A percentile compares a stretch with the other conserved stretches of the same genome.
Evolutionary conservation across 306 rosid species (phyloP).

Genomic region (Nissolia schottii): DNA sequence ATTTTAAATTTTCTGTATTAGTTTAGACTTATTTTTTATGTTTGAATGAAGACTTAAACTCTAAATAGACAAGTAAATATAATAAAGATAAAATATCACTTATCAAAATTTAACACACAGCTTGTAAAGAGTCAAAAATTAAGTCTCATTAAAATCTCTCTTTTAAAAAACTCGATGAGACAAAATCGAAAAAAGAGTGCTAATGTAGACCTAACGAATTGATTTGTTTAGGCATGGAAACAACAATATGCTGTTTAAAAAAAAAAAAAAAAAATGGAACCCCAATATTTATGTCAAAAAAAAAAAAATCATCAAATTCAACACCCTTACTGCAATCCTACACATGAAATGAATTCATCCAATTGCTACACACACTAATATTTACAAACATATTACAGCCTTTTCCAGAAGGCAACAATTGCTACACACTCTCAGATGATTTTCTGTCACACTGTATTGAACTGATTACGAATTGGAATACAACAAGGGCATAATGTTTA

Average conservation of each 20-base stretch:
- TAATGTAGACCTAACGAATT: not conserved
- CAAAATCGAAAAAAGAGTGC: too few species aligned
- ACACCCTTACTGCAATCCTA: not conserved
- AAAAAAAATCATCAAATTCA: not conserved
- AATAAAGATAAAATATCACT: too few species aligned
- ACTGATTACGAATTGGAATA: not conserved
- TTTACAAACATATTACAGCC: not conserved
- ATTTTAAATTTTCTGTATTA: not conserved
- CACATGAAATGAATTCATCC: conserved; percentile 1
- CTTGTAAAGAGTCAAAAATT: too few species aligned
- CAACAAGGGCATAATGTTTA: not conserved
- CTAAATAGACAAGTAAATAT: too few species aligned
- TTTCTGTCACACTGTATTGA: not conserved
- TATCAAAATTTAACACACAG: too few species aligned
- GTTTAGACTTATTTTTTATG: too few species aligned
- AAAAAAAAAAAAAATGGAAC: too few species aligned
- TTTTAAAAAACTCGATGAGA: too few species aligned
- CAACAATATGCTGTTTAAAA: not conserved
- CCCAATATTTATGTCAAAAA: too few species aligned
- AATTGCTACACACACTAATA: not conserved
- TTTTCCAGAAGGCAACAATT: not conserved
- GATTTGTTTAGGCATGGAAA: not conserved
- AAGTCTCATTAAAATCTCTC: too few species aligned
- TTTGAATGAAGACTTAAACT: too few species aligned
- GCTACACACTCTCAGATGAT: not conserved